Evolutionary conservation across 768 basidiomycete genomes (phyloP), one percentile per base, ranked within the genome.

Genomic region (Infundibulicybe gibba): DNA sequence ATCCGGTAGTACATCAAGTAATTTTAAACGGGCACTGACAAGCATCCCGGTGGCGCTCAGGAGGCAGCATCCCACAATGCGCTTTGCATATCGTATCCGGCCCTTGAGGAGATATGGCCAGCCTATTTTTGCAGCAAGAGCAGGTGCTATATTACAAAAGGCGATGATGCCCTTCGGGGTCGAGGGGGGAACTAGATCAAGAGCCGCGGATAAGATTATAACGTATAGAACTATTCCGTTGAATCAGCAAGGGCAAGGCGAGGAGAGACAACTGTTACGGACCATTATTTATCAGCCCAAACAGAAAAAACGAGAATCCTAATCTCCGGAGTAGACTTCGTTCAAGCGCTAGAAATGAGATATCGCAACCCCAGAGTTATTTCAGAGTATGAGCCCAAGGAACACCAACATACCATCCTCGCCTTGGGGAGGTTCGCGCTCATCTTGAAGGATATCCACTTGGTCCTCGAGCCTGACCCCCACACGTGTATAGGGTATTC

Each of bases 91-190:
- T 47, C 85, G 76, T 67, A 97, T 88, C 49, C 80, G 74, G 0
- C 95, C 95, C 57, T 85, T 89, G 39, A 94, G 74, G 14, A 97
- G 53, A 59, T 97, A 94, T 0, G 95, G 94, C 79, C 94, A 98
- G 8, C 83, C 86, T 3, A 97, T 70, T 67, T 97, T 98, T 15
- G 90, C 92, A 0, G 85, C 61, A 2, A 98, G 68, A 0, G 91
- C 81, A 0, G 95, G 94, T 11, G 87, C 79, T 45, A 99, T 97
- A 63, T 98, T 98, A 69, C 90, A 94, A 61, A 98, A 93, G 0
- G 87, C 83, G 44, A 98, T 92, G 46, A 98, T 83, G 13, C 95
- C 95, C 61, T 95, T 95, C 0, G 95, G 94, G 0, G 92, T 95
- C 2, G 86, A 79, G 1, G 90, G 84, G 6, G 93, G 89, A 1